Evolutionary conservation across 768 basidiomycete genomes (phyloP), one percentile per base, ranked within the genome.

Genomic region (Leucogyrophana mollusca): DNA sequence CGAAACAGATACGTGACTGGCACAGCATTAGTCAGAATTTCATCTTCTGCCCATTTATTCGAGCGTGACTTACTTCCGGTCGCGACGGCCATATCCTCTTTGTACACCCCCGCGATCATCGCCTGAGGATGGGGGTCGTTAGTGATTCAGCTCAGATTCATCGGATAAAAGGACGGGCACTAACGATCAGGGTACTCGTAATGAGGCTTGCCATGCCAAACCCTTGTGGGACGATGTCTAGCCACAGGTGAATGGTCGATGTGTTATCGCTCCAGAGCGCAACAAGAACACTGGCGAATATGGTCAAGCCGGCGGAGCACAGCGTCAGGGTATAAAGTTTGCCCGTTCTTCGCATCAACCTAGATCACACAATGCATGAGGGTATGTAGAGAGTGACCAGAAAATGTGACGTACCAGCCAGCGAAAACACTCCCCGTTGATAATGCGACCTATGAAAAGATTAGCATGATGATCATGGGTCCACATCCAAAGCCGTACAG

Each of bases 1-100:
- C 94, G 75, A 73, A 94, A 95, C 38, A 96, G 74, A 67, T 98
- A 98, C 24, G 89, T 90, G 57, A 94, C 93, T 95, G 56, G n/a
- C 14, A 38, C 34, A 45, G 22, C n/a, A 38, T 42, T 44, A 30
- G 59, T 51, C 45, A 39, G 27, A 18, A 24, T 25, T 16, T 33
- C 18, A 10, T 17, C 16, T 9, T n/a, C 40, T 34, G 50, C 41
- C 27, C 20, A 32, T 45, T 34, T 45, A 46, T 41, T 40, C 50
- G 51, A 41, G n/a, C 44, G 44, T 22, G 53, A 73, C 87, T 71
- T 69, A 94, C 92, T 88, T 63, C 92, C 92, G 25, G 87, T 94
- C 42, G 90, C 91, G 34, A 95, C 83, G 9, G 92, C 84, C 76
- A 90, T 80, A 55, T 93, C 90, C 61, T 86, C 79, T 58, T 84